These are phyloP conservation scores for Colletotrichum salicis DNA, from an alignment of 2,329 filamentous ascomycete genomes.

Conservation along the genomic window DNA sequence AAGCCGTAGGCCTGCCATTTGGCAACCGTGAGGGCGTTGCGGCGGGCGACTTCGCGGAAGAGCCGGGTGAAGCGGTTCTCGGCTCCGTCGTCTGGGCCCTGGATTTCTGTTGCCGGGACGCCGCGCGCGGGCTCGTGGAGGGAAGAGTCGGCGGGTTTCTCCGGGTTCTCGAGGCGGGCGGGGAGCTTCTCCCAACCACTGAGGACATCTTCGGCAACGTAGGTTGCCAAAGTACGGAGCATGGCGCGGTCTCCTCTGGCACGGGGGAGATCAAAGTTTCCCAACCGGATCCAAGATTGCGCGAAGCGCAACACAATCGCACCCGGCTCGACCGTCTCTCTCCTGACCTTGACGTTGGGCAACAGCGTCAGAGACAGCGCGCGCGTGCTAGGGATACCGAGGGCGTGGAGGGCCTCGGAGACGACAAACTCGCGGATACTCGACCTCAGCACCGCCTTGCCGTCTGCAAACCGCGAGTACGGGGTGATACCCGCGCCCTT, in stretches of 20 bases:
- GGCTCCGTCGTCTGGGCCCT: conserved; percentile 74
- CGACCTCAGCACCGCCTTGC: conserved; percentile 90
- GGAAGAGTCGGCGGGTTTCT: conserved; percentile 54
- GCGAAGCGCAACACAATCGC: conserved; percentile 94
- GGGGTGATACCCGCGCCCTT: conserved; percentile 95
- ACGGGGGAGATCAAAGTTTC: conserved; percentile 94
- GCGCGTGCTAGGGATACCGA: conserved; percentile 86
- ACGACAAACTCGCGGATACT: conserved; percentile 96
- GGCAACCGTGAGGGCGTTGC: conserved; percentile 89
- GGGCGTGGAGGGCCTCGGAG: conserved; percentile 86
- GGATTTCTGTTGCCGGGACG: conserved; percentile 65
- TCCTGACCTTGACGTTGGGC: conserved; percentile 76
- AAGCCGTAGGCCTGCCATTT: conserved; percentile 99
- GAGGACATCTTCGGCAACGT: conserved; percentile 88
- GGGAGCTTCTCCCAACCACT: conserved; percentile 89
- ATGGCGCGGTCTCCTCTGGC: conserved; percentile 81
- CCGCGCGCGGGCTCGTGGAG: conserved; percentile 58
- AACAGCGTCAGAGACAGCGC: conserved; percentile 84
- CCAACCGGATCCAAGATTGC: conserved; percentile 89
- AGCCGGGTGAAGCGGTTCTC: conserved; percentile 90
- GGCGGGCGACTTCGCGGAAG: conserved; percentile 86
- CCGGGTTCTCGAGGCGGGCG: conserved; percentile 63
- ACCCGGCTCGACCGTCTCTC: conserved; percentile 87
- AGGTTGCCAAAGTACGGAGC: conserved; percentile 80
- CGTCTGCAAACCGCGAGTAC: conserved; percentile 96